Base-by-base conservation (phyloP, 345 rosid genomes). In the Hibiscus syriacus region DNA sequence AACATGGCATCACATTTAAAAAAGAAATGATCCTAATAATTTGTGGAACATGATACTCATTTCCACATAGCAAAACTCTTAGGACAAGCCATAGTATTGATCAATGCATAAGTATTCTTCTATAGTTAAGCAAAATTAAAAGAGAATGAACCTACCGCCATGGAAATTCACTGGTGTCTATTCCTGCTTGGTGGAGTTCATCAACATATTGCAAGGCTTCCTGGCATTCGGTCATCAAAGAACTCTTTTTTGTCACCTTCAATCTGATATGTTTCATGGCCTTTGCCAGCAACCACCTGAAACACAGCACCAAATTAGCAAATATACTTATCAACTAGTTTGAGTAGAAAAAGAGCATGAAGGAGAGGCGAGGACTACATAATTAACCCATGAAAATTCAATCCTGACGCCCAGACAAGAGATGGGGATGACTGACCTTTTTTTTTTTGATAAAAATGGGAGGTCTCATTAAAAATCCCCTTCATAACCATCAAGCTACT, bases 181-280 rank as follows among this genome's bases (percentile, higher is more conserved):
- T 94, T 78, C 99, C 99, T 60, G 97, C 90, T 85, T 73, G 94
- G 76, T 94, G 99, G 72, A 91, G 96, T 79, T 91, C 96, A 59
- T 90, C 99, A 52, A 89, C 99, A 56, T 85, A 85, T 71, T 90
- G 96, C 81, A 87, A 81, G 77, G 99, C 97, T 80, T 91, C 97
- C 56, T 92, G 79, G 55, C 99, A 89, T 77, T 89, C 96, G 71
- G 64, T 94, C 99, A 75, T 90, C 96, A 78, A 80, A 90, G 60
- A 86, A 89, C 79, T 94, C 95, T 39, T 75, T 85, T 72, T 84
- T 89, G 77, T 87, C 96, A n/a, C 95, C 92, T 81, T 86, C 95
- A 71, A 87, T 80, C 77, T 86, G 82, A 80, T 81, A 80, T 16
- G 84, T 75, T 80, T 87, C 96, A 76, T 94, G 99, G 52, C 99